Evolutionary conservation across 257 asterid species (phyloP), one percentile per base, ranked within the genome.

Genomic region (Handroanthus guayacan): DNA sequence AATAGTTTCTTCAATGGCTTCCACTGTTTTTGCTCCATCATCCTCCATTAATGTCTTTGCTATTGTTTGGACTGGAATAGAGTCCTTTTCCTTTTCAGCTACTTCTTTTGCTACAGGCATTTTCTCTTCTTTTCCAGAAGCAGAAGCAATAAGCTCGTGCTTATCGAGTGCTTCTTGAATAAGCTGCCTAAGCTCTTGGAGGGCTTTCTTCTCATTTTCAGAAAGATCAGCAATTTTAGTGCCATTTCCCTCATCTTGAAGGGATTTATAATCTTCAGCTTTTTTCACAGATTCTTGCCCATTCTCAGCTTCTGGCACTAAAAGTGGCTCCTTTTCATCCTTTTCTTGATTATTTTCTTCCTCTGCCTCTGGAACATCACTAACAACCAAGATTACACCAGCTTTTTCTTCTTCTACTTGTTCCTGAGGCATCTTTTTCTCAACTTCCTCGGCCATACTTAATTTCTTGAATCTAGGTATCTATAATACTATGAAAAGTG

Each of bases 1-100:
- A n/a, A 80, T 57, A 78, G 81, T 80, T 36, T 80, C 84, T 50
- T 76, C 78, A 45, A 80, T 80, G 75, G 84, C 84, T 62, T 80
- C 84, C 14, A 80, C 64, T 1, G 84, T 80, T 25, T 76, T 80
- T 1, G 84, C 78, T n/a, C 84, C 84, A 47, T 80, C 84, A 9
- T 80, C 84, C 3, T 80, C 84, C 17, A 45, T 52, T 14, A 71
- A 36, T 3, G 82, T 50, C 13, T 38, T 73, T 9, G 69, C 71
- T 45, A 39, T 66, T 36, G 64, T 37, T n/a, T 62, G 62, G 11
- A 38, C 74, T 3, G 48, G 47, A 50, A 65, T 52, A 0, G 54
- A 14, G 18, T 20, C 69, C 56, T 68, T 43, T 38, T 58, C 41
- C 62, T 39, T 38, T 10, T 44, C 78, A 13, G 20, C 44, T 4